A percentile compares a stretch with the other conserved stretches of the same genome.
Evolutionary conservation across 768 basidiomycete species (phyloP).

Genomic region (Rhizopogon vinicolor): DNA sequence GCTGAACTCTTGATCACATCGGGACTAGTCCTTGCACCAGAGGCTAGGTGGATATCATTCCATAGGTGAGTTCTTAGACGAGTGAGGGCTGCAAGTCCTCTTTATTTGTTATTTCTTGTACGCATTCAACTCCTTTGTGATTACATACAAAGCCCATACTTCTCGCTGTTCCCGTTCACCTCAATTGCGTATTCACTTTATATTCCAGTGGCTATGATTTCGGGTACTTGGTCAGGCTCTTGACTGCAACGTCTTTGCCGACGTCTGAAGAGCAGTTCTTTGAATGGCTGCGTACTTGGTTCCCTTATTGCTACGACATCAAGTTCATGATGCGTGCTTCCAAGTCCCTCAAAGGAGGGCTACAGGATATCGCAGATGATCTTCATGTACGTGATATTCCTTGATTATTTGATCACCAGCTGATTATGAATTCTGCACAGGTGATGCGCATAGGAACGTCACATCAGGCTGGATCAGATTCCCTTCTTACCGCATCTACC

Average conservation of each 20-base stretch:
- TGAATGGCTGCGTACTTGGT: conserved; percentile 83
- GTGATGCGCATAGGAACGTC: conserved; percentile 85
- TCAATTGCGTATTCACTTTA: background rate
- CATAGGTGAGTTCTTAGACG: conserved; percentile 66
- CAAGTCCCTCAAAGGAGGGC: conserved; percentile 77
- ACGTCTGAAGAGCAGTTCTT: conserved; percentile 89
- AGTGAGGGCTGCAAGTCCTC: background rate
- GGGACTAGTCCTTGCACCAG: conserved; percentile 82
- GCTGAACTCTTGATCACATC: conserved; percentile 97
- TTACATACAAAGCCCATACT: background rate
- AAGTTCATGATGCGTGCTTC: conserved; percentile 92
- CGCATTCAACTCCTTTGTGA: background rate
- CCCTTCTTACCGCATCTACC: conserved; percentile 85
- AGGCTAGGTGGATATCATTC: conserved; percentile 96
- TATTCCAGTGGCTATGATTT: conserved; percentile 90
- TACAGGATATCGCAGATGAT: conserved; percentile 96
- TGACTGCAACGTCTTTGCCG: conserved; percentile 83
- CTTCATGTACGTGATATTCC: conserved; percentile 65
- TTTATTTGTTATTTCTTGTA: background rate
- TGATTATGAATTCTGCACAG: conserved; percentile 33
- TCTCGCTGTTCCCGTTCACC: background rate
- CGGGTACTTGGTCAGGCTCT: conserved; percentile 94
- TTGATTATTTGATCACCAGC: background rate
- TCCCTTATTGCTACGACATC: conserved; percentile 95
- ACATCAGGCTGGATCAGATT: conserved; percentile 98